Evolutionary conservation across 1,284 basidiomycete species (phyloP).

Genomic region (Ustilago lituana): DNA sequence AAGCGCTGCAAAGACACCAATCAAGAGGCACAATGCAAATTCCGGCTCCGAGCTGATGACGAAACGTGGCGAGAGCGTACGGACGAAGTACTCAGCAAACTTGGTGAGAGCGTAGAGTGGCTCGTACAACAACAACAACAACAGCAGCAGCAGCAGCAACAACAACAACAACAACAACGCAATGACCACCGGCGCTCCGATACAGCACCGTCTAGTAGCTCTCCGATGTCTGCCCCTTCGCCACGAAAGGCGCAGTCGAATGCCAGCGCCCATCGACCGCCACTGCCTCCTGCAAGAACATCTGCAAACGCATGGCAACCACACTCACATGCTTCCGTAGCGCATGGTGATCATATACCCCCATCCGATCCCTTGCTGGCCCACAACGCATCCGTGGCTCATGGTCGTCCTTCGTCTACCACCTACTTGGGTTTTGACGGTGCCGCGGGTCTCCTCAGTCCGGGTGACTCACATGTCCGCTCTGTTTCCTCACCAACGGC

Average conservation of each 20-base stretch:
- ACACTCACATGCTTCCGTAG: neutral
- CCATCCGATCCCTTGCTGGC: neutral
- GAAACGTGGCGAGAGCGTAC: slow-evolving; percentile 60
- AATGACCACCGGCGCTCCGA: slow-evolving; percentile 17
- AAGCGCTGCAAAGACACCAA: slow-evolving; percentile 52
- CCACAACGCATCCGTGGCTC: slow-evolving; percentile 3
- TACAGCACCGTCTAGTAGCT: slow-evolving; percentile 14
- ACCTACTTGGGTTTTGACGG: slow-evolving; percentile 50
- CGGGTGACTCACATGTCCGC: slow-evolving; percentile 28
- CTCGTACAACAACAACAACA: slow-evolving; percentile 37
- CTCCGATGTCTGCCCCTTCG: slow-evolving; percentile 23
- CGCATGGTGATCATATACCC: slow-evolving; percentile 7
- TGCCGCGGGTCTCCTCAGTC: slow-evolving; percentile 36
- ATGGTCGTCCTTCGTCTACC: slow-evolving; percentile 33
- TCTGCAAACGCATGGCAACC: slow-evolving; percentile 1
- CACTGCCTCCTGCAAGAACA: neutral
- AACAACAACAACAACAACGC: slow-evolving; percentile 7
- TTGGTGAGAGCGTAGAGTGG: slow-evolving; percentile 51
- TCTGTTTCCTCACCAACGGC: slow-evolving; percentile 12
- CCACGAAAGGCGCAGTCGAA: slow-evolving; percentile 18
- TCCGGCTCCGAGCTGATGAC: slow-evolving; percentile 54
- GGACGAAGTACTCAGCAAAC: slow-evolving; percentile 46
- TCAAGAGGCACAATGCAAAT: slow-evolving; percentile 58
- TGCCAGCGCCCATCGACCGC: slow-evolving; percentile 15
- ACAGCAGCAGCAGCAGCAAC: slow-evolving; percentile 16